Evolutionary conservation across 257 asterid species (phyloP), one percentile per base, ranked within the genome.

Genomic region (Nicotiana knightiana): DNA sequence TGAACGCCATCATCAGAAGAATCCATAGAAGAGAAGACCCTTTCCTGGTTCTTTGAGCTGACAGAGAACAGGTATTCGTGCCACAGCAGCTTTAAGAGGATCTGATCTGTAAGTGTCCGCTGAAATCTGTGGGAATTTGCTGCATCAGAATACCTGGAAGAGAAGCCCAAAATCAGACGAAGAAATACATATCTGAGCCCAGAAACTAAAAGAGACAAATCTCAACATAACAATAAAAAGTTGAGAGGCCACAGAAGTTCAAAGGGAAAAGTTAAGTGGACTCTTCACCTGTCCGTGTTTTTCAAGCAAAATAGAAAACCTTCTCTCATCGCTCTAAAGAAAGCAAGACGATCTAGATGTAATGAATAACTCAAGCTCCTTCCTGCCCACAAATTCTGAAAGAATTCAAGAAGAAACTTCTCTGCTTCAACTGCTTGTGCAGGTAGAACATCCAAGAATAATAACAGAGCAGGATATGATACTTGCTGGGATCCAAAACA

Each of bases 401-500:
- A 94, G 86, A 96, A 91, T 28, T 90, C 97, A 71, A 90, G 89
- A 85, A 96, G 89, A 85, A 96, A 93, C 66, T 89, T 94, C 80
- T 91, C 91, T 85, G 95, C 93, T 18, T 80, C 83, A 80, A 93
- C 80, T 81, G 92, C 86, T 84, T 85, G 86, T 63, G 93, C 85
- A 76, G 99, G 99, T 39, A 93, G 86, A 86, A 84, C 86, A 86
- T 94, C 97, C 82, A 96, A 88, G 87, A 96, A 91, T 75, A 89
- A 86, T 85, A 94, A 86, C 76, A 96, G 85, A 68, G 93, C 92
- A 18, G 99, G 98, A 87, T 96, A 96, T 35, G 99, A 96, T 86
- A 91, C 91, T 91, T 91, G 93, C 84, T 93, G 97, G 83, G 99
- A 96, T 89, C 99, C 99, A 91, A 90, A 94, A 86, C 99, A 96